phyloP scores from a whole-genome alignment of 768 basidiomycete genomes.

The Hygrophorus pudorinus region DNA sequence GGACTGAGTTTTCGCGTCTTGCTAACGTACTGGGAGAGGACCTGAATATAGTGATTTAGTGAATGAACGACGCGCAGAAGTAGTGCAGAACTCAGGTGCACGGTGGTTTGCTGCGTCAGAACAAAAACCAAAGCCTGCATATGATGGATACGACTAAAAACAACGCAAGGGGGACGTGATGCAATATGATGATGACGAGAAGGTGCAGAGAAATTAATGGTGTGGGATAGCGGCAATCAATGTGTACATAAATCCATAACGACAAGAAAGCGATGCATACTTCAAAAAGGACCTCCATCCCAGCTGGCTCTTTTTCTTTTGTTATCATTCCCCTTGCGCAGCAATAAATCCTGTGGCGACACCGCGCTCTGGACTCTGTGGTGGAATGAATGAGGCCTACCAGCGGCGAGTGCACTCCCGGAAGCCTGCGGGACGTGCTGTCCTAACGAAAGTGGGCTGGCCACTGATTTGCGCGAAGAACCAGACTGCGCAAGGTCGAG shows the following conservation, averaged over 20 bases:
- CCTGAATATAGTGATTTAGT: too few species aligned
- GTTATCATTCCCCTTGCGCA: conserved; percentile 32
- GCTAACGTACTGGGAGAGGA: too few species aligned
- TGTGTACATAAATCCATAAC: too few species aligned
- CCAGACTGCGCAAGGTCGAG: conserved; percentile 38
- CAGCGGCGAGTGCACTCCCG: conserved; percentile 25
- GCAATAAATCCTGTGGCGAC: conserved; percentile 40
- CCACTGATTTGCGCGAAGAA: conserved; percentile 17
- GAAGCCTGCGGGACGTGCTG: conserved; percentile 10
- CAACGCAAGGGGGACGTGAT: not conserved
- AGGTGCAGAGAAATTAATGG: too few species aligned
- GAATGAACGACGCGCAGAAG: too few species aligned
- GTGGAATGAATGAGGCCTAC: conserved; percentile 17
- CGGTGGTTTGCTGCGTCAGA: too few species aligned
- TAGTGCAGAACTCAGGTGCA: too few species aligned
- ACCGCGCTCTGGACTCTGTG: conserved; percentile 41
- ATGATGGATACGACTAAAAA: too few species aligned
- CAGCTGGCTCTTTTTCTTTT: conserved; percentile 51
- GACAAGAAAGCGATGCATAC: too few species aligned
- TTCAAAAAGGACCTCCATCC: conserved; percentile 35
- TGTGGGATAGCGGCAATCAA: too few species aligned
- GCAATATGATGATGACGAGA: not conserved
- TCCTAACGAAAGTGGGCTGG: conserved; percentile 1
- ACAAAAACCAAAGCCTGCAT: too few species aligned
- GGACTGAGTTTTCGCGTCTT: too few species aligned